Evolutionary conservation across 2,329 filamentous ascomycete genomes (phyloP).

Genomic region (Nannizzia gypsea): DNA sequence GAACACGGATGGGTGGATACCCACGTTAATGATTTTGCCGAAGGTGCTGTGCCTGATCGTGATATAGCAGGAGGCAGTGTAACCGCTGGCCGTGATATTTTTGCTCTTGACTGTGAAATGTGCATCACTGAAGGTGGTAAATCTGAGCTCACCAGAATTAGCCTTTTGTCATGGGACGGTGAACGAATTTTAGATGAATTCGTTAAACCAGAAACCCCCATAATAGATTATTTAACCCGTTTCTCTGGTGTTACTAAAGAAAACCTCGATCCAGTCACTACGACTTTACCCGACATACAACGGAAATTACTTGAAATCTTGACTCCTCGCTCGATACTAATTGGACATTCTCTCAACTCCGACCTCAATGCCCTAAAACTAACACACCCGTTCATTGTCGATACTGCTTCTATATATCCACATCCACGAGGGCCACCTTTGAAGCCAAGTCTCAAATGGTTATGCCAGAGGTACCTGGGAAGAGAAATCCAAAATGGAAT

Average conservation of each 20-base stretch:
- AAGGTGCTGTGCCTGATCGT: slow-evolving; percentile 54
- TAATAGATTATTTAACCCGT: slow-evolving; percentile 81
- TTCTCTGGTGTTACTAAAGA: slow-evolving; percentile 86
- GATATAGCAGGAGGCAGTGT: slow-evolving; percentile 71
- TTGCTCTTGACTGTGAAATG: slow-evolving; percentile 95
- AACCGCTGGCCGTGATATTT: slow-evolving; percentile 65
- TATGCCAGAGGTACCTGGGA: slow-evolving; percentile 71
- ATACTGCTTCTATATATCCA: slow-evolving; percentile 80
- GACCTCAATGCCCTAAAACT: slow-evolving; percentile 68
- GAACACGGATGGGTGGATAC: slow-evolving; percentile 75
- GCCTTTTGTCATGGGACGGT: slow-evolving; percentile 75
- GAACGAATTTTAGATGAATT: slow-evolving; percentile 74
- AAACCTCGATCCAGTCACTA: slow-evolving; percentile 73
- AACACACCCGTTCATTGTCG: slow-evolving; percentile 84
- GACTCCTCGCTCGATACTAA: slow-evolving; percentile 34
- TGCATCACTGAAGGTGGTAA: slow-evolving; percentile 71
- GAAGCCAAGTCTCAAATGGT: slow-evolving; percentile 82
- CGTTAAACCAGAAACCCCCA: slow-evolving; percentile 78
- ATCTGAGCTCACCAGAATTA: slow-evolving; percentile 79
- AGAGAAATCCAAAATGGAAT: slow-evolving; percentile 78
- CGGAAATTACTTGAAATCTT: slow-evolving; percentile 60
- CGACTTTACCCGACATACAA: slow-evolving; percentile 74
- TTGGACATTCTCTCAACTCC: slow-evolving; percentile 39
- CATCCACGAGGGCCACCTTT: slow-evolving; percentile 81
- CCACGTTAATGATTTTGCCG: slow-evolving; percentile 51